Evolutionary conservation across 805 yeast species (phyloP).

Genomic region (Pichia pseudocactophila): DNA sequence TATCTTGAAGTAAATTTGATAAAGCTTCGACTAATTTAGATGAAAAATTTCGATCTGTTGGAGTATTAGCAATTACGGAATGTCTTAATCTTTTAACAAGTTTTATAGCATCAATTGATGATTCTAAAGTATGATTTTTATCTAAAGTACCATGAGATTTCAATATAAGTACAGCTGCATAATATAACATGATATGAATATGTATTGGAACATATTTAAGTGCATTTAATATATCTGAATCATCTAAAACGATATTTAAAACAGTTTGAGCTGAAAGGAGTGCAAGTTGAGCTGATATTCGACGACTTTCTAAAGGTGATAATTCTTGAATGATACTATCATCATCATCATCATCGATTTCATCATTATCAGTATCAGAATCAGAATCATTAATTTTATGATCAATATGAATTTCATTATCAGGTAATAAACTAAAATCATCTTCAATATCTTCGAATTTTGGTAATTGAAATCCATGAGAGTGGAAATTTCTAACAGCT

Average conservation of each 20-base stretch:
- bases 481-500: slow-evolving; percentile 37
- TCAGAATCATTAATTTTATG: slow-evolving; percentile 29
- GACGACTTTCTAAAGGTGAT: slow-evolving; percentile 20
- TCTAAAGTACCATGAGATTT: slow-evolving; percentile 29
- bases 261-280: slow-evolving; percentile 56
- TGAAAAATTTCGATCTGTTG: slow-evolving; percentile 47
- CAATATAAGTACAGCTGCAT: slow-evolving; percentile 49
- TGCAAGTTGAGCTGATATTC: slow-evolving; percentile 39
- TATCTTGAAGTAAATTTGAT: slow-evolving; percentile 22
- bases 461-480: slow-evolving; percentile 24
- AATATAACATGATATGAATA: slow-evolving; percentile 61
- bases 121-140: slow-evolving; percentile 15
- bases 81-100: slow-evolving; percentile 36
- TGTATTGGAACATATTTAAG: slow-evolving; percentile 63
- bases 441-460: slow-evolving; percentile 16
- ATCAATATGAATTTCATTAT: slow-evolving; percentile 19
- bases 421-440: slow-evolving; percentile 8
- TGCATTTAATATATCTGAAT: slow-evolving; percentile 46
- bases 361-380: slow-evolving; percentile 12
- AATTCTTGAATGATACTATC: slow-evolving; percentile 14
- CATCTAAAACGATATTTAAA: slow-evolving; percentile 47
- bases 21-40: slow-evolving; percentile 30
- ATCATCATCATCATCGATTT: slow-evolving; percentile 15
- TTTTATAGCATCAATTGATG: slow-evolving; percentile 31
- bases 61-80: slow-evolving; percentile 36